Percentiles rank a stretch among this genome's conserved stretches.
phyloP scores from a whole-genome alignment of 139 green algal genomes.

The Chlamydomonas asymmetrica region DNA sequence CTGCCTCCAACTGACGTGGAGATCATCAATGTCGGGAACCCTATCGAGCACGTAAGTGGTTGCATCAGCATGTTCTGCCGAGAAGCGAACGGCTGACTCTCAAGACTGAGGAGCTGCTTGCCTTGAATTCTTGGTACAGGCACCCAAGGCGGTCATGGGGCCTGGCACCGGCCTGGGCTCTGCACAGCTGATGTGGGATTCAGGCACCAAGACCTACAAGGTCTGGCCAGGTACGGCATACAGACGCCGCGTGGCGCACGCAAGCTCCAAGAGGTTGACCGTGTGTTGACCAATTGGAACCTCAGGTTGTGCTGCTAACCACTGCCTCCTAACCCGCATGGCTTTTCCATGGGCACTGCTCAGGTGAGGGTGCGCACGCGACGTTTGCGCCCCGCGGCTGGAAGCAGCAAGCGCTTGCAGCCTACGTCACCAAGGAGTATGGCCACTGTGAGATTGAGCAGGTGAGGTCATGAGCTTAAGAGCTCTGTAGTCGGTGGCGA shows the following conservation, averaged over 20 bases:
- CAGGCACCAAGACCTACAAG: conserved; percentile 41
- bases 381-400: conserved; percentile 84
- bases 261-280: no score
- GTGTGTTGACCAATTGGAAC: no score
- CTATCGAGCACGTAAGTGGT: no score
- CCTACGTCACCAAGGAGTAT: conserved; percentile 60
- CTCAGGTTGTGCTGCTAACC: no score
- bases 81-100: no score
- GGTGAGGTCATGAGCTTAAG: no score
- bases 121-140: no score
- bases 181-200: conserved; percentile 87
- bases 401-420: conserved; percentile 82
- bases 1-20: conserved; percentile 62
- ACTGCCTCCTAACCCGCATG: no score
- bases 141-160: conserved; percentile 83
- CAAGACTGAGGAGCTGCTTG: no score
- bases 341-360: background rate
- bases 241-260: no score
- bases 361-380: conserved; percentile 82
- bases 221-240: conserved; percentile 45
- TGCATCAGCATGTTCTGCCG: no score
- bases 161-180: conserved; percentile 91
- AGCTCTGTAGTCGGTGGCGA: no score
- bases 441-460: conserved; percentile 87
- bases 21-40: conserved; percentile 67